Percentiles rank a stretch among this genome's conserved stretches.
Conservation (phyloP, 768 basidiomycete species). For the Russula abietina region DNA sequence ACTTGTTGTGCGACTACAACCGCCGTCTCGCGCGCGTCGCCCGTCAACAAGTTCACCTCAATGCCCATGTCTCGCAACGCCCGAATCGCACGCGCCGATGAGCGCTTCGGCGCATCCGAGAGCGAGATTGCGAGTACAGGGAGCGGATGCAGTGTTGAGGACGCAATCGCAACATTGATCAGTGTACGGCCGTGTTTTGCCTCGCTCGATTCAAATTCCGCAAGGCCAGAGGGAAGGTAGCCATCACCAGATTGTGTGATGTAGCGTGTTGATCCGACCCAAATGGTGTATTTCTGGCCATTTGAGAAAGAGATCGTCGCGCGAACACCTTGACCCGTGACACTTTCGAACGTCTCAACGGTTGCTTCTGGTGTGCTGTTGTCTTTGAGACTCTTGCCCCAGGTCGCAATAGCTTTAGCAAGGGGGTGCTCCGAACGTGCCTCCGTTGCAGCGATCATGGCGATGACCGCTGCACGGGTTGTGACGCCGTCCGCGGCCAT, state of each 20-base stretch:
- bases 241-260: constrained; percentile 49
- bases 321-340: constrained; percentile 84
- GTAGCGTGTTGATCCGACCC: constrained; percentile 74
- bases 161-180: constrained; percentile 71
- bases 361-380: constrained; percentile 43
- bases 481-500: constrained; percentile 59
- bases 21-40: constrained; percentile 83
- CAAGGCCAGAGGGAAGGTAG: constrained; percentile 53
- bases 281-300: constrained; percentile 43
- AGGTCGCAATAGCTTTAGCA: constrained; percentile 83
- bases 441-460: constrained; percentile 83
- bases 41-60: constrained; percentile 89
- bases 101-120: constrained; percentile 80
- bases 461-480: constrained; percentile 53
- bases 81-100: constrained; percentile 74
- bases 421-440: constrained; percentile 94
- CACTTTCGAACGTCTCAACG: constrained; percentile 75
- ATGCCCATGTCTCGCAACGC: constrained; percentile 87
- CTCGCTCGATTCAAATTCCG: constrained; percentile 64
- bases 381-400: constrained; percentile 62
- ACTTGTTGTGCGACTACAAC: constrained; percentile 84
- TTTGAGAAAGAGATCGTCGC: constrained; percentile 54
- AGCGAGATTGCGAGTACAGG: constrained; percentile 80
- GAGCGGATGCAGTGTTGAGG: constrained; percentile 39
- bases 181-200: constrained; percentile 71